Evolutionary conservation across 345 rosid genomes (phyloP).

Genomic region (Pseudoturritis turrita): DNA sequence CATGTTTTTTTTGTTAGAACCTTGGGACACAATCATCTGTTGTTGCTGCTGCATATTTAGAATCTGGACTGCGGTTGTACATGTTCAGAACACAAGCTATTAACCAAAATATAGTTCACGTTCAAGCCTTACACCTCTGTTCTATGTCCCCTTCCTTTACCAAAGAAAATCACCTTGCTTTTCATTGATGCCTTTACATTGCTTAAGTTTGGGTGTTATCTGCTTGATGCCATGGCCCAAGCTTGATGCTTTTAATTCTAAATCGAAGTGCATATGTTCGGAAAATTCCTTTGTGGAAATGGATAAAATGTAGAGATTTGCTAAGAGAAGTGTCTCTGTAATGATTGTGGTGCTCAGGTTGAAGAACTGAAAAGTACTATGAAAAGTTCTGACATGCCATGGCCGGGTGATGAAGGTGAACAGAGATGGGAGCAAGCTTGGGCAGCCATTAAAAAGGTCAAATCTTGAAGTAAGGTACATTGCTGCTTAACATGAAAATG

Average conservation of each 20-base stretch:
- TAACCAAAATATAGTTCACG: background rate
- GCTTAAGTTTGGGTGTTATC: background rate
- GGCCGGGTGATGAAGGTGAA: conserved; percentile 99
- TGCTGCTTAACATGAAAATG: background rate
- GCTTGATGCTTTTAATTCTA: background rate
- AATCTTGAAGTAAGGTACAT: background rate
- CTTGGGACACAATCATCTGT: conserved; percentile 2
- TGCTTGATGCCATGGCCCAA: background rate
- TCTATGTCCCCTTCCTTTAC: background rate
- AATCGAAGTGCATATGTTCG: background rate
- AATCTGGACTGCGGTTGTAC: background rate
- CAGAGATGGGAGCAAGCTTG: conserved; percentile 95
- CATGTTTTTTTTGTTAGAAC: conserved; percentile 1
- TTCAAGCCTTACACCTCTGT: background rate
- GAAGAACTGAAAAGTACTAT: conserved; percentile 78
- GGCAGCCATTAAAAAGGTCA: conserved; percentile 92
- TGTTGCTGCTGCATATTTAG: background rate
- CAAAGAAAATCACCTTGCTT: background rate
- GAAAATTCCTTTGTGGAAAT: background rate
- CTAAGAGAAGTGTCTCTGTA: conserved; percentile 10
- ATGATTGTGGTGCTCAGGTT: conserved; percentile 48
- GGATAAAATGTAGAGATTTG: background rate
- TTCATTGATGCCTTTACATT: background rate
- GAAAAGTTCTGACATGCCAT: conserved; percentile 88
- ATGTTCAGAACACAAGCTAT: background rate